A percentile compares a stretch with the other conserved stretches of the same genome.
These are phyloP conservation scores for Mycena epipterygia DNA, from an alignment of 768 basidiomycete species.

Conservation along the genomic window DNA sequence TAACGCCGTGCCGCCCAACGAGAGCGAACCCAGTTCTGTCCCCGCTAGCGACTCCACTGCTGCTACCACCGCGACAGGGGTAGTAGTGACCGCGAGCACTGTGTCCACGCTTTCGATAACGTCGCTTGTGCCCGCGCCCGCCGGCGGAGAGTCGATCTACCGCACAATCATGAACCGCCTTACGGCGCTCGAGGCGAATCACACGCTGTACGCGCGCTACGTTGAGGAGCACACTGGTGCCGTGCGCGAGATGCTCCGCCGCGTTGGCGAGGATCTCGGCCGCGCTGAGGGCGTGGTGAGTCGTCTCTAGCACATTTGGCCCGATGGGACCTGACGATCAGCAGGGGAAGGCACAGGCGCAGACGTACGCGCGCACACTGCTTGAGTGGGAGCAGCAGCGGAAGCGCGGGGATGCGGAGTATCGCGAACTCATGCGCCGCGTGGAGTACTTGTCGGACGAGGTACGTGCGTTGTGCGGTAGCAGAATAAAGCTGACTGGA, in stretches of 20 bases:
- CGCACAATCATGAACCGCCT: slow-evolving; percentile 96
- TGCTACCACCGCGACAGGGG: neutral
- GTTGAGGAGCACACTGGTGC: slow-evolving; percentile 90
- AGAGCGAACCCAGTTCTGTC: neutral
- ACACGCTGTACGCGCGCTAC: slow-evolving; percentile 80
- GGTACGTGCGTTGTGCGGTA: slow-evolving; percentile 55
- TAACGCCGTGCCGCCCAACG: neutral
- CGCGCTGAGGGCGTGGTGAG: slow-evolving; percentile 82
- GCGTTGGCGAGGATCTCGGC: slow-evolving; percentile 84
- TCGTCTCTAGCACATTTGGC: slow-evolving; percentile 17
- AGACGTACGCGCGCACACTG: slow-evolving; percentile 73
- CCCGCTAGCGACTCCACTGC: neutral
- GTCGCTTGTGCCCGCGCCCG: slow-evolving; percentile 38
- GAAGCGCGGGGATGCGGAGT: slow-evolving; percentile 76
- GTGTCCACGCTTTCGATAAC: slow-evolving; percentile 34
- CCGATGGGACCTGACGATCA: neutral
- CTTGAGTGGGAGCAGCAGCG: slow-evolving; percentile 80
- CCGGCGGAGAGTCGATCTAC: slow-evolving; percentile 92
- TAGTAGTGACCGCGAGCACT: neutral
- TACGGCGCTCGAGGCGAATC: slow-evolving; percentile 86
- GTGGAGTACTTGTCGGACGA: slow-evolving; percentile 86
- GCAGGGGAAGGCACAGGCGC: slow-evolving; percentile 80
- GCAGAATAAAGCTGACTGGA: neutral
- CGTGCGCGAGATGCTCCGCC: slow-evolving; percentile 79
- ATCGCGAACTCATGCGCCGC: slow-evolving; percentile 74